Evolutionary conservation across 2,329 filamentous ascomycete species (phyloP), one percentile per base, ranked within the genome.

Genomic region (Chaetomiaceae sp.): DNA sequence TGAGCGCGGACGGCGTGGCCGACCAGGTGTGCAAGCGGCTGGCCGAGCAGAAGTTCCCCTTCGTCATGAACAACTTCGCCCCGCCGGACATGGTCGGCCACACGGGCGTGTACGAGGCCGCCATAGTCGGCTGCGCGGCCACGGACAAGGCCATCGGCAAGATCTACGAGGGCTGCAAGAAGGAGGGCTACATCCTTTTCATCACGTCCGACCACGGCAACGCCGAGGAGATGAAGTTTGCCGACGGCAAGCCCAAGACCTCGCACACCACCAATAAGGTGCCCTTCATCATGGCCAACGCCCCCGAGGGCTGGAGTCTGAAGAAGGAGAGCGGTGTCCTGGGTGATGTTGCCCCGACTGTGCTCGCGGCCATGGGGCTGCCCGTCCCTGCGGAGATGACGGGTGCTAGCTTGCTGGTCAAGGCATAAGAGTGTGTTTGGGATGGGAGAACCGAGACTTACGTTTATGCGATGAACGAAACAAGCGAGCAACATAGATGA

Each of bases 21-120:
- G 78, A 94, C 62, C 91, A 95, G 73, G 85, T 95, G 49, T 80
- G 74, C 67, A 93, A 96, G 76, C 83, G 90, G 49, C 84, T 98
- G 56, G 79, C 68, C 20, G 88, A 94, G 68, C 81, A 84, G 62
- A 82, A 86, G 64, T 96, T 90, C 71, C 89, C 93, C 63, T 97
- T 98, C 64, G 76, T 98, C 68, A 98, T 98, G 93, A 96, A 97
- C 83, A 98, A 98, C 81, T 97, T 98, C 70, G 93, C 93, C 34
- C 93, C 93, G 34, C 93, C 93, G 15, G 93, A 98, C 72, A 98
- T 98, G 93, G 93, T 98, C 56, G 93, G 93, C 58, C 93, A 98
- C 74, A 98, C 93, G 10, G 93, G 93, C 64, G 89, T 95, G 50
- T 97, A 97, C 71, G 84, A 97, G 60, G 91, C 93, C 24, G 93